These are phyloP conservation scores for Volutella citrinella DNA, from an alignment of 2,329 filamentous ascomycete species.

Conservation along the genomic window DNA sequence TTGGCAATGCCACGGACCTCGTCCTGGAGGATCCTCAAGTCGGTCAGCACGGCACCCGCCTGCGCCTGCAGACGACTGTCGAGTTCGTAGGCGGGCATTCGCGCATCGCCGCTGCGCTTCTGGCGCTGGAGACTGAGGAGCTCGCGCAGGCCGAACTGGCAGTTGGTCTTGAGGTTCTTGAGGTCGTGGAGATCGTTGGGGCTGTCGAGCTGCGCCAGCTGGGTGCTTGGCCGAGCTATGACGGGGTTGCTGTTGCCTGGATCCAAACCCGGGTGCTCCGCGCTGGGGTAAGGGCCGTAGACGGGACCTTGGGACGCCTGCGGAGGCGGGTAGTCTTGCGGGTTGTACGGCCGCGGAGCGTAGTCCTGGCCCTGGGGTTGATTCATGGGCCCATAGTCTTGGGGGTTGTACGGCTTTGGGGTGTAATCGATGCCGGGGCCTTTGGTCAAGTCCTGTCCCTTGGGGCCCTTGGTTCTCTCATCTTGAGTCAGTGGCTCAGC, in stretches of 20 bases:
- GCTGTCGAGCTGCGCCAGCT: constrained; percentile 15
- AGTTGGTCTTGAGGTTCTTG: constrained; percentile 30
- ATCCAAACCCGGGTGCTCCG: too few species aligned
- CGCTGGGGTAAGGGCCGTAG: too few species aligned
- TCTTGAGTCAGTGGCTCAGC: too few species aligned
- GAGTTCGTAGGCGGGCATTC: constrained; percentile 33
- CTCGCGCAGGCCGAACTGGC: constrained; percentile 35
- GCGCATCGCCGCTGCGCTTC: constrained; percentile 24
- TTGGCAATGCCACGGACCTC: constrained; percentile 43
- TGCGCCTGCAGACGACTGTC: constrained; percentile 43
- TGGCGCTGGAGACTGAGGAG: constrained; percentile 32
- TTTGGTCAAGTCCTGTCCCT: too few species aligned
- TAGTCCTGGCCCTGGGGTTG: constrained; percentile 8
- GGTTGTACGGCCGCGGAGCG: constrained; percentile 10
- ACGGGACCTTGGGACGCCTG: too few species aligned
- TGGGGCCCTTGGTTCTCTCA: too few species aligned
- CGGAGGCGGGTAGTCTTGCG: constrained; percentile 23
- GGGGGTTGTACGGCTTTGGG: background rate
- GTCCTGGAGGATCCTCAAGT: constrained; percentile 42
- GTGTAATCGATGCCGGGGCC: too few species aligned
- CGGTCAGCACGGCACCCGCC: constrained; percentile 39
- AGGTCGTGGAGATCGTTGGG: constrained; percentile 26
- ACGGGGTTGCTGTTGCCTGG: too few species aligned
- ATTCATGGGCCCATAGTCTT: constrained; percentile 6
- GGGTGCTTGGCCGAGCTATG: too few species aligned